These are phyloP conservation scores for Aleurites moluccanus DNA, from an alignment of 441 rosid species.

Conservation along the genomic window DNA sequence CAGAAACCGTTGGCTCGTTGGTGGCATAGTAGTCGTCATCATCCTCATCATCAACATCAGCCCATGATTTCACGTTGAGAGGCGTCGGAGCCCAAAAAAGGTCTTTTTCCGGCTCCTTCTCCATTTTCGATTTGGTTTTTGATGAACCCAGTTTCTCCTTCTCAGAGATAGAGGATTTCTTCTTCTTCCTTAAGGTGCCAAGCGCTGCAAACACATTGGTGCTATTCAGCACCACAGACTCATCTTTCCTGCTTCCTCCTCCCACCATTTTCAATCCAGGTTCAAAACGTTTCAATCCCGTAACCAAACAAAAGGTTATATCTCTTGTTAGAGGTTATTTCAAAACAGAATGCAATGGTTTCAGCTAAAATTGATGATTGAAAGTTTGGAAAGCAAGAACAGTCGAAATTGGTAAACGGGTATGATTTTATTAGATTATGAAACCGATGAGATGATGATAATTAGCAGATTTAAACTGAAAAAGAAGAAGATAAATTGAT, in stretches of 20 bases:
- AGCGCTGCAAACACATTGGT: slow-evolving; percentile 85
- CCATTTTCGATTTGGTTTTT: slow-evolving; percentile 28
- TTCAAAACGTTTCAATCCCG: background rate
- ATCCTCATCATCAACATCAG: slow-evolving; percentile 73
- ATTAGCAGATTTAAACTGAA: no score
- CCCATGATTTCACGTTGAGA: slow-evolving; percentile 69
- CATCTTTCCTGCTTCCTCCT: slow-evolving; percentile 39
- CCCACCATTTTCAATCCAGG: background rate
- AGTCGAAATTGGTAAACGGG: no score
- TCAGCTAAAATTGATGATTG: no score
- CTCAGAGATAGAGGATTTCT: slow-evolving; percentile 48
- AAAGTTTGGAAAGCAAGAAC: no score
- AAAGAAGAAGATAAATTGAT: no score
- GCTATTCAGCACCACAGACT: slow-evolving; percentile 58
- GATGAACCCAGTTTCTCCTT: slow-evolving; percentile 33
- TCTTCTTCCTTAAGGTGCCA: slow-evolving; percentile 72
- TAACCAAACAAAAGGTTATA: background rate
- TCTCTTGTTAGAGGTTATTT: background rate
- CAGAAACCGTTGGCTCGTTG: slow-evolving; percentile 52
- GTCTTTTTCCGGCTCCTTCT: slow-evolving; percentile 42
- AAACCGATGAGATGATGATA: no score
- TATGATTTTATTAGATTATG: no score
- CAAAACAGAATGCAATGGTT: no score
- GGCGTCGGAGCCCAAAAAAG: slow-evolving; percentile 77
- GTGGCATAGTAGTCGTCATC: slow-evolving; percentile 82